Evolutionary conservation across 208 protist species (phyloP).

Genomic region (Jaenimonas drosophilae): DNA sequence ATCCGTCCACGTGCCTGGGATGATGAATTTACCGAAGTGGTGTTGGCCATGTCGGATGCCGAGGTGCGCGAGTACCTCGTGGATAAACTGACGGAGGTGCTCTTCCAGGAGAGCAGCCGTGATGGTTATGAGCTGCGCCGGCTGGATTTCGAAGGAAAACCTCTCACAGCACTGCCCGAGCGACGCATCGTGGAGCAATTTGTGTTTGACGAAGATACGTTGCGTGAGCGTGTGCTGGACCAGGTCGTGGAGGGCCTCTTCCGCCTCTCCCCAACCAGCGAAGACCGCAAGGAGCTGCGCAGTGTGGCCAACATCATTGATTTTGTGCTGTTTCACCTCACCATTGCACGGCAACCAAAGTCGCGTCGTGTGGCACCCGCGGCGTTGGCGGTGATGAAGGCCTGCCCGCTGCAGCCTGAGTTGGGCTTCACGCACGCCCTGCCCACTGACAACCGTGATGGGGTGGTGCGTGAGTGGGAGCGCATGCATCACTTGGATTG

Average conservation of each 20-base stretch:
- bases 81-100: slow-evolving; percentile 79
- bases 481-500: slow-evolving; percentile 83
- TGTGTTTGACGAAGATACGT: slow-evolving; percentile 85
- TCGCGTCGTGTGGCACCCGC: slow-evolving; percentile 38
- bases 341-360: slow-evolving; percentile 27
- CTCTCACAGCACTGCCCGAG: slow-evolving; percentile 80
- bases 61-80: slow-evolving; percentile 66
- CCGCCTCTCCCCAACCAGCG: slow-evolving; percentile 63
- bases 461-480: slow-evolving; percentile 80
- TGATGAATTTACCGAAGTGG: slow-evolving; percentile 58
- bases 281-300: slow-evolving; percentile 66
- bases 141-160: slow-evolving; percentile 89
- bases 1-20: slow-evolving; percentile 69
- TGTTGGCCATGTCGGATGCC: slow-evolving; percentile 62
- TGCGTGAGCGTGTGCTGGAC: slow-evolving; percentile 79
- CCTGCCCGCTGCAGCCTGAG: slow-evolving; percentile 71
- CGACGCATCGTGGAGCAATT: slow-evolving; percentile 79
- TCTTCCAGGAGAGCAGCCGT: slow-evolving; percentile 77
- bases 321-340: slow-evolving; percentile 80
- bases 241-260: slow-evolving; percentile 84
- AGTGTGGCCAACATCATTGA: slow-evolving; percentile 78
- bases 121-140: slow-evolving; percentile 89
- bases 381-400: slow-evolving; percentile 42
- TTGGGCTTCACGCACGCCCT: slow-evolving; percentile 80
- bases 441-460: slow-evolving; percentile 68